These are phyloP conservation scores for Acer yangbiense DNA, from an alignment of 345 rosid species.

Conservation along the genomic window DNA sequence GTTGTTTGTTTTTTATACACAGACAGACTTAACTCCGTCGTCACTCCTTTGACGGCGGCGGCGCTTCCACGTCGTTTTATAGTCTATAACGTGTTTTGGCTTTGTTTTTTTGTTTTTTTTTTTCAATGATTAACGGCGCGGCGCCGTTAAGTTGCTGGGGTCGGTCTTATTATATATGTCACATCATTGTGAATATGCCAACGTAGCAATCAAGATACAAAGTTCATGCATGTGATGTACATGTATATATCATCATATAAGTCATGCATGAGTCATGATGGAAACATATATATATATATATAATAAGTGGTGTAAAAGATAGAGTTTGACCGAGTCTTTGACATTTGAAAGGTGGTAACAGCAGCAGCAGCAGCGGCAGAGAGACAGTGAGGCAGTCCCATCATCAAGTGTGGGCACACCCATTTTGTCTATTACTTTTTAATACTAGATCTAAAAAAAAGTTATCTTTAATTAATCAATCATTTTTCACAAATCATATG, in stretches of 20 bases:
- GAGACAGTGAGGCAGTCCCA: conserved; percentile 3
- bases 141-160: conserved; percentile 5
- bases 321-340: conserved; percentile 9
- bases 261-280: not conserved
- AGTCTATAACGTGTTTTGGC: too few relatives aligned
- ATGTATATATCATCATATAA: not conserved
- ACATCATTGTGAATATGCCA: not conserved
- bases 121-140: conserved; percentile 13
- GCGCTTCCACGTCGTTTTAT: conserved; percentile 15
- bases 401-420: not conserved
- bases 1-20: not conserved
- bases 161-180: too few relatives aligned
- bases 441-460: not conserved
- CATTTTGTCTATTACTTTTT: too few relatives aligned
- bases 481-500: not conserved
- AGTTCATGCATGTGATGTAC: not conserved
- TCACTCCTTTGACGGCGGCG: not conserved
- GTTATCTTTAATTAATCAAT: not conserved
- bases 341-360: not conserved
- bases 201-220: not conserved
- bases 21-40: conserved; percentile 2
- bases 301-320: not conserved
- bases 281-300: too few relatives aligned
- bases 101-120: not conserved
- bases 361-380: too few relatives aligned